Evolutionary conservation across 441 rosid species (phyloP).

Genomic region (Corymbia citriodora): DNA sequence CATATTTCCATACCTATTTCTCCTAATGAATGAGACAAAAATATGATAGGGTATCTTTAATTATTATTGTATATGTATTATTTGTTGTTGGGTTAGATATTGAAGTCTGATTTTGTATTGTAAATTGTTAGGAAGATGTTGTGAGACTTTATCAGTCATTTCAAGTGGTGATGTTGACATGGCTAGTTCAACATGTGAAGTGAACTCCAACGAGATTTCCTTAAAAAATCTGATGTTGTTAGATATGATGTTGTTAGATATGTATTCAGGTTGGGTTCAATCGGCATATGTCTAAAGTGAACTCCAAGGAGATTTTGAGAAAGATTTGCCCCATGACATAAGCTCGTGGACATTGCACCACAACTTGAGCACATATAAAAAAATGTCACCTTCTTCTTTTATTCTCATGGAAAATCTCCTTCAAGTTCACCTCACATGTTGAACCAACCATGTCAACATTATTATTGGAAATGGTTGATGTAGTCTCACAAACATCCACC

Average conservation of each 20-base stretch:
- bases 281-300: constrained; percentile 61
- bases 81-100: not conserved
- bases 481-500: constrained; percentile 24
- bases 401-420: not conserved
- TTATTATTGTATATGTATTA: not conserved
- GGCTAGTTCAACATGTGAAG: not conserved
- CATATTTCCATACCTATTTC: not conserved
- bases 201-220: not conserved
- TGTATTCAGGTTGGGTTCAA: constrained; percentile 82
- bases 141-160: constrained; percentile 32
- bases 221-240: constrained; percentile 17
- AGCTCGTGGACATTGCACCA: constrained; percentile 89
- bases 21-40: not conserved
- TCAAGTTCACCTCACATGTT: not conserved
- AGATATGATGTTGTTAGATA: constrained; percentile 55
- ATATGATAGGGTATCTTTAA: not conserved
- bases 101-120: not conserved
- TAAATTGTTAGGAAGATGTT: constrained; percentile 22
- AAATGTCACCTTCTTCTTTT: constrained; percentile 23
- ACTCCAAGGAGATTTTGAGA: constrained; percentile 20
- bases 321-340: constrained; percentile 55
- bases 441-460: constrained; percentile 9
- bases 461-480: constrained; percentile 44
- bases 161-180: constrained; percentile 30
- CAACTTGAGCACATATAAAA: constrained; percentile 75